Evolutionary conservation across 192 early-diverging fungal species (phyloP).

Genomic region (Neocallimastix lanati): DNA sequence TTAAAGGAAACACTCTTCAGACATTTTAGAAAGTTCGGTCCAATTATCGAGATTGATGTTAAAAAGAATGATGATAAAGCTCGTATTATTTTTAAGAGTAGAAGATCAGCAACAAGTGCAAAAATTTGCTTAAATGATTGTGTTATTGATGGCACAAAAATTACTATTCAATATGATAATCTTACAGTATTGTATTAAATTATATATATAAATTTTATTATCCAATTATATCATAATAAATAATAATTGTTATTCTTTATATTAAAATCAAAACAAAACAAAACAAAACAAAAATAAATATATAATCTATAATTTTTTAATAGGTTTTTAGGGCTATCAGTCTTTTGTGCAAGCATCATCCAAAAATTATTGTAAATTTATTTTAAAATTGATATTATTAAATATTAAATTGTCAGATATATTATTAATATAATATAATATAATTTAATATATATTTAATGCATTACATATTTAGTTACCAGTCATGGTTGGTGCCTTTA

Average conservation of each 20-base stretch:
- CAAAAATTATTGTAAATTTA: not conserved
- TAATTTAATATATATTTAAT: too few species aligned
- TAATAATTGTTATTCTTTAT: too few species aligned
- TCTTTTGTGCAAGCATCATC: not conserved
- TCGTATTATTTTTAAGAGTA: slow-evolving; percentile 26
- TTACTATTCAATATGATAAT: slow-evolving; percentile 24
- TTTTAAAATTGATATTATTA: too few species aligned
- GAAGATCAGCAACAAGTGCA: slow-evolving; percentile 75
- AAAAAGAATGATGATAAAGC: not conserved
- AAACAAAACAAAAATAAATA: too few species aligned
- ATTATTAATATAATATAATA: too few species aligned
- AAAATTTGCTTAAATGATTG: slow-evolving; percentile 82
- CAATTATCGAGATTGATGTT: not conserved
- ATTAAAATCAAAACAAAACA: too few species aligned
- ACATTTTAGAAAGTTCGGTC: not conserved
- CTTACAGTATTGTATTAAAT: not conserved
- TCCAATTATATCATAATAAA: too few species aligned
- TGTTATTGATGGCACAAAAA: slow-evolving; percentile 37
- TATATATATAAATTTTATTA: too few species aligned
- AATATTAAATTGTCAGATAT: too few species aligned
- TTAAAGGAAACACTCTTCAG: not conserved
- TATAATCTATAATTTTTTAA: too few species aligned
- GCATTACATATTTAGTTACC: not conserved
- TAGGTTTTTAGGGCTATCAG: not conserved
- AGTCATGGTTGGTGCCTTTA: not conserved